A percentile compares a stretch with the other conserved stretches of the same genome.
phyloP scores from a whole-genome alignment of 371 early-diverging fungal genomes.

The Funneliformis caledonium region DNA sequence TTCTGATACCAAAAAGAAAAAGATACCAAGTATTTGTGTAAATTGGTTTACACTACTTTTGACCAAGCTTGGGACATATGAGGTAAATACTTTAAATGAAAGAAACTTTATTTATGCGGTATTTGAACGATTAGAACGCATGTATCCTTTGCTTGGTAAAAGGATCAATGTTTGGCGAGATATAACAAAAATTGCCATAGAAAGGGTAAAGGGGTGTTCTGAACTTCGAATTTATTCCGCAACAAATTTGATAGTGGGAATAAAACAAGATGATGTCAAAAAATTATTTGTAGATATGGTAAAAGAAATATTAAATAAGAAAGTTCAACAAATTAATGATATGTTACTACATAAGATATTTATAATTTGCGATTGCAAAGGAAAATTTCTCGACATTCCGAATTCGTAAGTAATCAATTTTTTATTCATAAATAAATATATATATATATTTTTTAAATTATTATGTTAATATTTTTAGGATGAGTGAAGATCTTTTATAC shows the following conservation, averaged over 20 bases:
- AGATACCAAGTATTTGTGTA: constrained; percentile 1
- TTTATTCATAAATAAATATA: neutral
- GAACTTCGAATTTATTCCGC: constrained; percentile 16
- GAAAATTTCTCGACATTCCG: neutral
- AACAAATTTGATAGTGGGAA: neutral
- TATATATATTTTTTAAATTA: neutral
- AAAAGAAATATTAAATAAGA: neutral
- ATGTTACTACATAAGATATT: neutral
- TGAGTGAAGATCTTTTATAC: constrained; percentile 35
- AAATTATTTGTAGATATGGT: constrained; percentile 6
- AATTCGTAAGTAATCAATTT: constrained; percentile 12
- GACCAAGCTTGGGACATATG: neutral
- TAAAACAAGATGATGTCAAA: neutral
- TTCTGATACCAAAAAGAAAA: neutral
- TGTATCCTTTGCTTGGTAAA: constrained; percentile 25
- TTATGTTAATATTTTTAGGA: neutral
- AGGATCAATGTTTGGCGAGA: neutral
- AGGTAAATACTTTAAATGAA: neutral
- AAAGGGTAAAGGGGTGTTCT: neutral
- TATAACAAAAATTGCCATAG: constrained; percentile 5
- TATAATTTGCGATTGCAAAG: constrained; percentile 22
- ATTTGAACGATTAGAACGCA: constrained; percentile 3
- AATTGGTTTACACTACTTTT: constrained; percentile 21
- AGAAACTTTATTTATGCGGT: constrained; percentile 12
- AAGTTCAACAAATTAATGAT: neutral